Percentiles rank a stretch among this genome's conserved stretches.
These are phyloP conservation scores for Myriosclerotinia duriaeana DNA, from an alignment of 2,329 filamentous ascomycete species.

Conservation along the genomic window DNA sequence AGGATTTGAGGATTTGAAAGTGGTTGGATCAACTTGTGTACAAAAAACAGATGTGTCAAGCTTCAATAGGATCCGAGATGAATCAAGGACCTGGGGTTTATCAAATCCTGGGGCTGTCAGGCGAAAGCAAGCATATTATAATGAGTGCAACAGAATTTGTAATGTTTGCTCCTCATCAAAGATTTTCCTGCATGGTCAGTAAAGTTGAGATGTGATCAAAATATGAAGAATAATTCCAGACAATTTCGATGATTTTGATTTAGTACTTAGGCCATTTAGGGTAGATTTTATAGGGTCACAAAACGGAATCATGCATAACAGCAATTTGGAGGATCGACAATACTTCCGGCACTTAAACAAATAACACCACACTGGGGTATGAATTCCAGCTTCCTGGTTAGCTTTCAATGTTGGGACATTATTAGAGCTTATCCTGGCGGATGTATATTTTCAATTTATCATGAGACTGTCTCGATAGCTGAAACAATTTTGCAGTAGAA, in stretches of 20 bases:
- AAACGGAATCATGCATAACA: background rate
- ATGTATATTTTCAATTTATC: constrained; percentile 29
- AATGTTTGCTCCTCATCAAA: constrained; percentile 29
- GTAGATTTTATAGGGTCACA: too few species aligned
- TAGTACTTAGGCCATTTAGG: too few species aligned
- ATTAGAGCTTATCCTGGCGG: constrained; percentile 25
- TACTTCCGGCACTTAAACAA: constrained; percentile 10
- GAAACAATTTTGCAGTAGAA: constrained; percentile 31
- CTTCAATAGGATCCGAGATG: constrained; percentile 24
- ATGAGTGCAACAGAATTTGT: constrained; percentile 26
- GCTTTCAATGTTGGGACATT: constrained; percentile 1
- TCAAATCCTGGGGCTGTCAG: constrained; percentile 27
- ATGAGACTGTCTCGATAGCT: constrained; percentile 32
- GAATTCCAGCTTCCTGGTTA: constrained; percentile 17
- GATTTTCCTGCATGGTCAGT: constrained; percentile 3
- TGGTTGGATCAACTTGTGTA: constrained; percentile 18
- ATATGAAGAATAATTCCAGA: constrained; percentile 2
- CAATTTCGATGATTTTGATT: too few species aligned
- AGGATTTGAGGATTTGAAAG: constrained; percentile 11
- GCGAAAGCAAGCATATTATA: constrained; percentile 32
- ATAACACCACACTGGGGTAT: constrained; percentile 4
- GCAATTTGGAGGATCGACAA: constrained; percentile 11
- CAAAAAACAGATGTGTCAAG: constrained; percentile 28
- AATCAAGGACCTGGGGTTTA: constrained; percentile 24
- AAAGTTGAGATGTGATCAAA: constrained; percentile 16